Evolutionary conservation across 140 eudicot genomes (phyloP).

Genomic region (Erigeron philadelphicus): DNA sequence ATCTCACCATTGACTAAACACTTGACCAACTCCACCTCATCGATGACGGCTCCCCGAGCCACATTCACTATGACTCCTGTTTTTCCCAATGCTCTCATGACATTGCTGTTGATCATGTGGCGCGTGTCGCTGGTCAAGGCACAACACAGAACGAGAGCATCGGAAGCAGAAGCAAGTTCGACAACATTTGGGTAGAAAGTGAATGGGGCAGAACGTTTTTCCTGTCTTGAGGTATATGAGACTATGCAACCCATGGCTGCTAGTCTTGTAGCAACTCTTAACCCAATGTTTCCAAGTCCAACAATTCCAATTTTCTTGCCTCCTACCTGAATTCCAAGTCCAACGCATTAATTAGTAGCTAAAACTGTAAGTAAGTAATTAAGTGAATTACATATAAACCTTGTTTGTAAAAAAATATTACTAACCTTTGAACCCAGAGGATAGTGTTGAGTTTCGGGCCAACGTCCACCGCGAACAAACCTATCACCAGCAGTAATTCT

Average conservation of each 20-base stretch:
- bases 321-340: constrained; percentile 39
- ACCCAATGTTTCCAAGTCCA: constrained; percentile 76
- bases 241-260: constrained; percentile 58
- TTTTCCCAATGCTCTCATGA: constrained; percentile 48
- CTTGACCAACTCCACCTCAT: constrained; percentile 49
- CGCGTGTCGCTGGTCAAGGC: constrained; percentile 53
- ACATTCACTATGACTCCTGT: constrained; percentile 55
- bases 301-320: constrained; percentile 73
- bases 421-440: constrained; percentile 25
- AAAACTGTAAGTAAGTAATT: no score
- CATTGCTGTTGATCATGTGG: constrained; percentile 50
- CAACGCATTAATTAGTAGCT: no score
- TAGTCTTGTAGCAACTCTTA: constrained; percentile 62
- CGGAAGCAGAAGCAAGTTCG: constrained; percentile 40
- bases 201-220: constrained; percentile 37
- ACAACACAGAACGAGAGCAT: constrained; percentile 52
- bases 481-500: constrained; percentile 22
- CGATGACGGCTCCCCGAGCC: constrained; percentile 58
- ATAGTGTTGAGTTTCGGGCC: constrained; percentile 12
- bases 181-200: constrained; percentile 33
- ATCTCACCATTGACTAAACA: constrained; percentile 45
- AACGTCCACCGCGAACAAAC: constrained; percentile 26
- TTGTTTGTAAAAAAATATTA: no score
- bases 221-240: constrained; percentile 51
- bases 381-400: no score